Base-by-base conservation (phyloP, 2,329 filamentous ascomycete species). In the Emergomyces pasteurianus region DNA sequence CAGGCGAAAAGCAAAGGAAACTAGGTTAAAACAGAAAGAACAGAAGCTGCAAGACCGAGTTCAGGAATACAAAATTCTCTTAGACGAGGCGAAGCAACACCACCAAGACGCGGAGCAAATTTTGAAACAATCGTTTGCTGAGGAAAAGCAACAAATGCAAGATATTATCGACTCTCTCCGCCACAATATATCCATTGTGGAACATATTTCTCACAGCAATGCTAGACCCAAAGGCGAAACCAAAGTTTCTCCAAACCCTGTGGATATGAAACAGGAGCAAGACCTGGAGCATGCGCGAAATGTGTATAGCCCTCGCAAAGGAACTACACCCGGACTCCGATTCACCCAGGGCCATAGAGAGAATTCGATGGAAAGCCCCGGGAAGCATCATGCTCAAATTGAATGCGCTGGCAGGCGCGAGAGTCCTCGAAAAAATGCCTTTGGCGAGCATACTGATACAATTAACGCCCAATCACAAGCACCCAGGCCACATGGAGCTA, bases 1-100 rank as follows among this genome's bases (percentile, higher is more conserved):
- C 23, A 70, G 75, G 28, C 74, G 76, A 60, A 73, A 75, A 56
- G 71, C 76, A 26, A 75, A 76, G 59, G 76, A 78, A 65, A 69
- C 69, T 8, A 75, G 69, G 58, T 64, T 76, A 26, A 77, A 75
- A 63, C 70, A 74, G 56, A 69, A 73, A 60, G 74, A 76, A 47
- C 65, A 69, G 42, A 75, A 73, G 58, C 63, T 76, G 34, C 75
- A 77, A 60, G 63, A 66, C 16, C 71, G 74, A 34, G 70, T 74
- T 10, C 72, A 75, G 58, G 74, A 76, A 53, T 76, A 74, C 62
- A 72, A 74, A 38, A 71, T 72, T n/a, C 71, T 71, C 10, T 64
- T 78, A 49, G 74, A 71, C 58, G 67, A 66, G 7, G 65, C 67
- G 18, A 66, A 69, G 5, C 70, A 74, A 47, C 69, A 74, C 58